Evolutionary conservation across 805 yeast species (phyloP), one percentile per base, ranked within the genome.

Genomic region (Metschnikowia reukaufii): DNA sequence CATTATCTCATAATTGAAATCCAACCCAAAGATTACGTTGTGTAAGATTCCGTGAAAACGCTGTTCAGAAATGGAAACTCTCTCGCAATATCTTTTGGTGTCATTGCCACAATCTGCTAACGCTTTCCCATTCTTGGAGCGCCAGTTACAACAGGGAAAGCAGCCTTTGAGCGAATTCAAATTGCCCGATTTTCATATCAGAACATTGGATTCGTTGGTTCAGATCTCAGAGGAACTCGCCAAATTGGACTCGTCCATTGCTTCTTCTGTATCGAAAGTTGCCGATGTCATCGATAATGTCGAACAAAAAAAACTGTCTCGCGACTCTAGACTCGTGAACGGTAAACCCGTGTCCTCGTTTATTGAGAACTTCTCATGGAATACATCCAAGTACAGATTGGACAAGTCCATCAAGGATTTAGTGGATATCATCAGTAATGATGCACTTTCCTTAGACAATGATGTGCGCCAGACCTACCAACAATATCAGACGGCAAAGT

Each of bases 191-290:
- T 92, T 94, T 68, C 92, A 94, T 66, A 88, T 94, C 52, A 97
- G 97, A 23, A 91, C 98, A 10, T 78, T 94, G 62, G 99, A 94
- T 67, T 84, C 90, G 25, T 77, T 94, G 50, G 95, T 94, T 45
- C 83, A 86, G 58, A 91, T 91, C 67, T 82, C 91, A 64, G 99
- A 94, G 60, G 98, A 92, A 61, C 77, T 94, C 48, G 72, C 80
- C 35, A 91, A 89, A 64, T 71, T 84, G 45, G 99, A 94, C 68
- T 71, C 72, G n/a, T 94, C 88, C 66, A 76, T 92, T 62, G 79
- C 78, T 36, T 69, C 74, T 7, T 79, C 94, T 6, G 81, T 90
- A 12, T 63, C 72, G 20, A 95, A 95, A 66, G 81, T 86, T 27
- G 76, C 86, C 45, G 99, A 94, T 56, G 79, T 88, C 18, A 73